A percentile compares a stretch with the other conserved stretches of the same genome.
Conservation (phyloP, 2,329 filamentous ascomycete species). For the Spiromastix sp. region DNA sequence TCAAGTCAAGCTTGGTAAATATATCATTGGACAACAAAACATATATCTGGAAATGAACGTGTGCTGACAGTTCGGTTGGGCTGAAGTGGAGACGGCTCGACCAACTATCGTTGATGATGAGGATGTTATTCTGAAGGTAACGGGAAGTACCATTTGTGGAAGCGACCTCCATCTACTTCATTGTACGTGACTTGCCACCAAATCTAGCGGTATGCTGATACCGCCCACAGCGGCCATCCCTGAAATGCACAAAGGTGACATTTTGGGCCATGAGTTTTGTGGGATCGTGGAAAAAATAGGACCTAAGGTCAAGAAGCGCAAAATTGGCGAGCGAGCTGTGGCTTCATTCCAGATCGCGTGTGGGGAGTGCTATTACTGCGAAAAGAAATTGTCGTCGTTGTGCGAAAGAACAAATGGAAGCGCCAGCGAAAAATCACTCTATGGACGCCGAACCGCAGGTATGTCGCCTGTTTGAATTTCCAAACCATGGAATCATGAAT, state of each 20-base stretch:
- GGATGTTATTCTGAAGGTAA: constrained; percentile 75
- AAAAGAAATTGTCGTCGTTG: constrained; percentile 65
- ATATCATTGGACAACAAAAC: no score
- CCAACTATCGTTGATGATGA: constrained; percentile 61
- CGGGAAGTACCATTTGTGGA: constrained; percentile 52
- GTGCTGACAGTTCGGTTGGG: no score
- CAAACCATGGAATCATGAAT: no score
- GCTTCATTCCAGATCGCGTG: constrained; percentile 76
- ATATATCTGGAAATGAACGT: no score
- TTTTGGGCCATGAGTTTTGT: constrained; percentile 52
- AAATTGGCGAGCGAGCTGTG: constrained; percentile 61
- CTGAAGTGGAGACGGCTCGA: constrained; percentile 56
- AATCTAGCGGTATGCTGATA: background rate
- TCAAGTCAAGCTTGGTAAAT: constrained; percentile 57
- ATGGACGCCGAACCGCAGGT: constrained; percentile 64
- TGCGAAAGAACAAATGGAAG: constrained; percentile 74
- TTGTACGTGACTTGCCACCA: constrained; percentile 14
- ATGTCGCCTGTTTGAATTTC: no score
- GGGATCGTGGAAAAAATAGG: constrained; percentile 47
- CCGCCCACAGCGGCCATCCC: constrained; percentile 38
- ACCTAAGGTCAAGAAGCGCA: constrained; percentile 41
- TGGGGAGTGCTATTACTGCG: constrained; percentile 61
- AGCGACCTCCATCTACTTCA: constrained; percentile 46
- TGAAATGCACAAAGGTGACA: constrained; percentile 54
- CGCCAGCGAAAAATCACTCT: constrained; percentile 61